Conservation (phyloP, 2,329 filamentous ascomycete genomes). For the Biscogniauxia marginata region DNA sequence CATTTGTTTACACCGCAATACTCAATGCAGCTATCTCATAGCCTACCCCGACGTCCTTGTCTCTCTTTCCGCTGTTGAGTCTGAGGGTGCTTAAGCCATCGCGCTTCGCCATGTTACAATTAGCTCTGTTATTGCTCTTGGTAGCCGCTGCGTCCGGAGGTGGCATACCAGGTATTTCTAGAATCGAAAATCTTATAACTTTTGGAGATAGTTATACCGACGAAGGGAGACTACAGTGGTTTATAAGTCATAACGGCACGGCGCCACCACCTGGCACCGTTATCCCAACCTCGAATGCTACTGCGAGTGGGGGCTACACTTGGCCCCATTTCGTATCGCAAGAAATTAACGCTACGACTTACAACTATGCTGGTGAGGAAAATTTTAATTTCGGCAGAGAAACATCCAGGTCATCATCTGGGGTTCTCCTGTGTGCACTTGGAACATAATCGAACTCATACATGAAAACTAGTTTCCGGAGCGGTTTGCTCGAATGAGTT, state of each 20-base stretch:
- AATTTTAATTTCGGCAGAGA: not conserved
- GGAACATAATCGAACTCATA: not conserved
- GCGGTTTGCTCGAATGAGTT: slow-evolving; percentile 72
- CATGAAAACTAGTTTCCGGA: slow-evolving; percentile 55
- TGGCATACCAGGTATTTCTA: not conserved
- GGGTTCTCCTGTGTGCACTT: not conserved
- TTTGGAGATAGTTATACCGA: slow-evolving; percentile 80
- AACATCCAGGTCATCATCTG: not conserved
- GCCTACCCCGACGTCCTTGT: not conserved
- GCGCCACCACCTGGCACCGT: slow-evolving; percentile 60
- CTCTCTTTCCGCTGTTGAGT: not conserved
- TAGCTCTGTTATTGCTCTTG: slow-evolving; percentile 4
- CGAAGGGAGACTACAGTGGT: slow-evolving; percentile 65
- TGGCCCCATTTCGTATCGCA: slow-evolving; percentile 69
- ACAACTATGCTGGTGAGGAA: slow-evolving; percentile 60
- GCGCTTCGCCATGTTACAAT: not conserved
- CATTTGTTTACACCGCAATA: not conserved
- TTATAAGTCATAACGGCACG: slow-evolving; percentile 54
- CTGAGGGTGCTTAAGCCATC: not conserved
- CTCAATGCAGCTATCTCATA: not conserved
- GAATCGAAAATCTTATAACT: slow-evolving; percentile 61
- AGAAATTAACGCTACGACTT: slow-evolving; percentile 54
- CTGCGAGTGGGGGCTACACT: slow-evolving; percentile 62
- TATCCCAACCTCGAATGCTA: slow-evolving; percentile 46
- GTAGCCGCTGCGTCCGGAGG: not conserved